Base-by-base conservation (phyloP, 2,329 filamentous ascomycete species). In the Fusarium zealandicum region DNA sequence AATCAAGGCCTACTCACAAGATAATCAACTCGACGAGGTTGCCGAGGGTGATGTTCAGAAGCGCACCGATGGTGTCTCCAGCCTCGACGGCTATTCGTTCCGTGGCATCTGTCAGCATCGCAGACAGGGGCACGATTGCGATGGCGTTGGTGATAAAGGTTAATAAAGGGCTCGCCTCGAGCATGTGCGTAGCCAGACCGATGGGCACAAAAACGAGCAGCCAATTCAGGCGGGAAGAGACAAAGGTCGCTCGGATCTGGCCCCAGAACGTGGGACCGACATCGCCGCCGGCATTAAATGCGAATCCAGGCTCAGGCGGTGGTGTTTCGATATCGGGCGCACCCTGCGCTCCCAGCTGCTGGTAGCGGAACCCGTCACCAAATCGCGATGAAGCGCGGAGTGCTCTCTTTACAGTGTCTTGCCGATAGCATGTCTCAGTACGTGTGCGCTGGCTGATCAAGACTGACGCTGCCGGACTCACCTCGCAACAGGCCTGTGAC, bases 131-230 rank as follows among this genome's bases (percentile, higher is more conserved):
- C 39, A 86, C 76, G 61, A 85, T 84, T 27, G 83, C 85, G 47
- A 87, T 75, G 13, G 82, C 82, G 58, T 88, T 88, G 69, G 84
- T 78, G 41, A 79, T 76, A 64, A 88, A 88, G 41, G 84, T 72
- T 7, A 77, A 44, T 11, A 76, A 66, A 7, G 76, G 75, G 16
- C 69, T 72, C 9, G 72, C 43, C 20, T 70, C 35, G 7, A 68
- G 51, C 12, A 74, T 57, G 54, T 88, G 78, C 31, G 81, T 76
- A 13, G 78, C 82, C 37, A 90, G 84, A 55, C 87, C 88, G 39
- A 88, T 76, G 2, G 88, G 88, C n/a, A 90, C 86, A 64, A 90
- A 90, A 31, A 90, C 71, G 43, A 90, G 78, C 40, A 90, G 74
- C 39, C 86, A 63, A 63, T 90, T 90, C 72, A 90, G 72, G 76